Evolutionary conservation across 1,139 yeast genomes (phyloP).

Genomic region (Wickerhamiella infanticola): DNA sequence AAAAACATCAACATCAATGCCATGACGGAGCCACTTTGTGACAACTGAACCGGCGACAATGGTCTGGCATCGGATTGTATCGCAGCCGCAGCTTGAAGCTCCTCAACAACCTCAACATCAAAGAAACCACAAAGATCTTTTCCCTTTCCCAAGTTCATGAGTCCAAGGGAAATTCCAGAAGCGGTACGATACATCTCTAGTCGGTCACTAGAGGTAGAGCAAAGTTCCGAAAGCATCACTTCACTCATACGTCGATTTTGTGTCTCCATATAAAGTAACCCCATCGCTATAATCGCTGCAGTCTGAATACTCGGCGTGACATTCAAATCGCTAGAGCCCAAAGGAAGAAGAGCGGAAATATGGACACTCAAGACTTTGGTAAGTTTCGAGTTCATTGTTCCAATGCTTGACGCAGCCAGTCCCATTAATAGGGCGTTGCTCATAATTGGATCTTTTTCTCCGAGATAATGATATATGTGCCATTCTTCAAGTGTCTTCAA

Average conservation of each 20-base stretch:
- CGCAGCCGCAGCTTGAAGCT: constrained; percentile 43
- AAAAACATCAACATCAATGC: constrained; percentile 65
- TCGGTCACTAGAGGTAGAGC: not conserved
- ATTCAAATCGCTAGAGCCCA: constrained; percentile 79
- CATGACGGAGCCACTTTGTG: constrained; percentile 66
- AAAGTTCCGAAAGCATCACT: constrained; percentile 44
- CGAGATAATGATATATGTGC: constrained; percentile 88
- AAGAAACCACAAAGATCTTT: constrained; percentile 40
- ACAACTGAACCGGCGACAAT: constrained; percentile 47
- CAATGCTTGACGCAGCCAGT: constrained; percentile 76
- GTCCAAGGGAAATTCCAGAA: constrained; percentile 80
- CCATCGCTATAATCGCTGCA: constrained; percentile 85
- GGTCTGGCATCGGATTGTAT: constrained; percentile 58
- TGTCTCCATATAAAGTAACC: constrained; percentile 60
- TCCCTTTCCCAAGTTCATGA: constrained; percentile 74
- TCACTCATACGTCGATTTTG: constrained; percentile 85
- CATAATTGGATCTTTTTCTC: constrained; percentile 75
- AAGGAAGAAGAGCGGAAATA: constrained; percentile 79
- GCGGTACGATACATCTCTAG: constrained; percentile 50
- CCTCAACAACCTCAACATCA: constrained; percentile 59
- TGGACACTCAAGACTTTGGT: constrained; percentile 89
- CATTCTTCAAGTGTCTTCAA: constrained; percentile 75
- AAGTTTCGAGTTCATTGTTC: constrained; percentile 73
- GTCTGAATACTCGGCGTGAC: constrained; percentile 75
- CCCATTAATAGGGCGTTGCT: constrained; percentile 83